Conservation (phyloP, 2,329 filamentous ascomycete species). For the Fusarium kyushuense region DNA sequence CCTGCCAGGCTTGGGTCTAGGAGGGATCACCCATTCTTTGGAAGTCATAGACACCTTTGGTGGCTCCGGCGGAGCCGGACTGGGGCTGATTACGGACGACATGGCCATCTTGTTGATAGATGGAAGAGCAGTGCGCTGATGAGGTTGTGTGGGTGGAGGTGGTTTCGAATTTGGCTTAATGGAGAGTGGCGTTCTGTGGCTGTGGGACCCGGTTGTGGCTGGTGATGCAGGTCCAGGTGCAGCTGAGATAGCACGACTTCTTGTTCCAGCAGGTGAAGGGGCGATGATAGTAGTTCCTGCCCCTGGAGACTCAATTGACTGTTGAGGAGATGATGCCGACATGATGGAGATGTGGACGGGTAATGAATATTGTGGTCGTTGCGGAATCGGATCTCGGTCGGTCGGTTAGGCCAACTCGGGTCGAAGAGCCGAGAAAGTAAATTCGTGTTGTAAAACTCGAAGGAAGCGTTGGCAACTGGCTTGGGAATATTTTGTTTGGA, state of each 20-base stretch:
- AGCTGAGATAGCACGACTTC: conserved; percentile 44
- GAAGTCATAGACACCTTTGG: conserved; percentile 74
- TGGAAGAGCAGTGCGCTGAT: conserved; percentile 52
- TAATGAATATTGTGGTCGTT: conserved; percentile 33
- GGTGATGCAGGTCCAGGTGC: conserved; percentile 41
- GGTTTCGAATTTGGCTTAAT: conserved; percentile 46
- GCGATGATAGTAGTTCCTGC: conserved; percentile 34
- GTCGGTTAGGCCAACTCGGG: conserved; percentile 36
- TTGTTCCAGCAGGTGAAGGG: conserved; percentile 26
- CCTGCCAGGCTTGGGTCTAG: conserved; percentile 87
- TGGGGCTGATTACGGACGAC: conserved; percentile 61
- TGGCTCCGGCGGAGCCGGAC: conserved; percentile 53
- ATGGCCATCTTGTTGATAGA: conserved; percentile 61
- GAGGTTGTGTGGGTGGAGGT: conserved; percentile 49
- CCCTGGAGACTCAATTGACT: conserved; percentile 38
- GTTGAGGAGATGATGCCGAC: conserved; percentile 40
- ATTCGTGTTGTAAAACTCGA: neutral
- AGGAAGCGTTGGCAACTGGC: neutral
- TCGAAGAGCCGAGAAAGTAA: conserved; percentile 48
- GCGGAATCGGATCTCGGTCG: conserved; percentile 39
- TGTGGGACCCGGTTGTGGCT: conserved; percentile 41
- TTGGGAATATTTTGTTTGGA: neutral
- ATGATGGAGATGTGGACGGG: conserved; percentile 39
- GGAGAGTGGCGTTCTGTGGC: conserved; percentile 50
- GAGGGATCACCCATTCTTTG: conserved; percentile 88